Evolutionary conservation across 164 flowering plant species (phyloP).

Genomic region (Annona cherimola): DNA sequence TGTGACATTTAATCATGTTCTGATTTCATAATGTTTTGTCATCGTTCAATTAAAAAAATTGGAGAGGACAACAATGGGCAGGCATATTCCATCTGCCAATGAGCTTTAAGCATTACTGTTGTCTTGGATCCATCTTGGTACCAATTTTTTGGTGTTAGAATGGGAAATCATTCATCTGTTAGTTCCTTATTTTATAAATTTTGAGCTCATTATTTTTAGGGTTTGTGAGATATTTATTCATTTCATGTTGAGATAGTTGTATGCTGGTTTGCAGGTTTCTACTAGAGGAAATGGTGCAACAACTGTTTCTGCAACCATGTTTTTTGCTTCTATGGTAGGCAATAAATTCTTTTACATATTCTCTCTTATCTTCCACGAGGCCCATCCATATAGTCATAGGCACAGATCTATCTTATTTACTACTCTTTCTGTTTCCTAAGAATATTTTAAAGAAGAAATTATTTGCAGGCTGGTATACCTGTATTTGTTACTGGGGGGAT

Average conservation of each 20-base stretch:
- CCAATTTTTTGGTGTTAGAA: neutral
- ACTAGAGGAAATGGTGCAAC: constrained; percentile 83
- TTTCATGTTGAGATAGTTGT: neutral
- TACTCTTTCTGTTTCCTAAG: neutral
- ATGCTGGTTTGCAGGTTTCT: constrained; percentile 53
- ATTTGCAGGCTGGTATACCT: constrained; percentile 78
- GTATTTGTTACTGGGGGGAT: constrained; percentile 95
- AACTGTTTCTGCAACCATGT: constrained; percentile 93
- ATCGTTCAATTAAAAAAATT: neutral
- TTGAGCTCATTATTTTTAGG: too few relatives aligned
- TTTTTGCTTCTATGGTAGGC: constrained; percentile 79
- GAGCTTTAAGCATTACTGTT: neutral
- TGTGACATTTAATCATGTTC: constrained; percentile 24
- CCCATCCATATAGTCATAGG: neutral
- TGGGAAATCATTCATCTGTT: neutral
- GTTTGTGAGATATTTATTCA: too few relatives aligned
- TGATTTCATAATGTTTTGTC: neutral
- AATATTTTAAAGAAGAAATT: neutral
- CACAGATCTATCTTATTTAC: neutral
- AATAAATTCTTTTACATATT: neutral
- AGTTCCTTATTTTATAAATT: neutral
- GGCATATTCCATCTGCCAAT: neutral
- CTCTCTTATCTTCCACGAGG: neutral
- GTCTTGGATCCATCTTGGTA: neutral
- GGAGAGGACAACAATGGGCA: neutral